Conservation (phyloP, 202 grass and related monocot species). For the Carex arenaria region DNA sequence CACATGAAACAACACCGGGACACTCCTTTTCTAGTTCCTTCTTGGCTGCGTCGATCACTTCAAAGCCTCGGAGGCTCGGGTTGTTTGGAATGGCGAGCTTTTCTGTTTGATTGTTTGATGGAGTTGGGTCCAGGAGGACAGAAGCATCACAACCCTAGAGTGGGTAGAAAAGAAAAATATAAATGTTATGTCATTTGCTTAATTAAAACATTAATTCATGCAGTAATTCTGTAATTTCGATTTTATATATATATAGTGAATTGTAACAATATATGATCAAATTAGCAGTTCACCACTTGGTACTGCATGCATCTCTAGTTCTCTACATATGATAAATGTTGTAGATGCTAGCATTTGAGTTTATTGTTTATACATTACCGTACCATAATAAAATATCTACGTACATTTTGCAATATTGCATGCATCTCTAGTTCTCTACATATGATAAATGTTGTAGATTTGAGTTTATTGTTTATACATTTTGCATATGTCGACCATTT, state of each 20-base stretch:
- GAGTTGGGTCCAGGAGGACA: constrained; percentile 34
- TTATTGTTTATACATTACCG: too few species aligned
- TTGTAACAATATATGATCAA: too few species aligned
- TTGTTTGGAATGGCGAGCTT: constrained; percentile 33
- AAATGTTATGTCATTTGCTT: background rate
- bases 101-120: constrained; percentile 24
- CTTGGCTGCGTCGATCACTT: constrained; percentile 57
- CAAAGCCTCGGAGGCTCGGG: constrained; percentile 36
- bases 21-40: constrained; percentile 23
- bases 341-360: too few species aligned
- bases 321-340: too few species aligned
- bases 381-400: too few species aligned
- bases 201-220: background rate
- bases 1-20: constrained; percentile 39
- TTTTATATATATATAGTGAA: too few species aligned
- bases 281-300: too few species aligned
- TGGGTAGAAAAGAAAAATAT: background rate
- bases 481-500: background rate
- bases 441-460: too few species aligned
- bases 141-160: constrained; percentile 54
- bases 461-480: too few species aligned
- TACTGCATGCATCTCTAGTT: too few species aligned
- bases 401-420: too few species aligned
- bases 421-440: too few species aligned
- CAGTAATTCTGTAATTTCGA: background rate